Base-by-base conservation (phyloP, 352 stramenopile genomes). In the Phytopythium vexans region DNA sequence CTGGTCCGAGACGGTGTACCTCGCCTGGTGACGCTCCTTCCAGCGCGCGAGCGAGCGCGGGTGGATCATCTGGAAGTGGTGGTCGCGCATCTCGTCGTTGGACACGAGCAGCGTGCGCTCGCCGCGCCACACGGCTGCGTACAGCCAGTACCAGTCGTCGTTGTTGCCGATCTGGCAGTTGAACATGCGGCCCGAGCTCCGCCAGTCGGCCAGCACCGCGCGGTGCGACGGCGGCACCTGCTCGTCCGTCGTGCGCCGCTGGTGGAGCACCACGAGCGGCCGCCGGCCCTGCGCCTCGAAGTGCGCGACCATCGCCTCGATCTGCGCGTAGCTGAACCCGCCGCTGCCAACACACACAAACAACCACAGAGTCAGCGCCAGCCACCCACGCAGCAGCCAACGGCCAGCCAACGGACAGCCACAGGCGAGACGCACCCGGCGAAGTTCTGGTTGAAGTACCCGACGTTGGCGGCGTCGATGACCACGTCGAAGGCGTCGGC, bases 111-210 rank as follows among this genome's bases (percentile, higher is more conserved):
- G 64, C 49, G 77, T 89, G 45, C 81, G 75, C 1, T 74, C 75
- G 41, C 85, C 74, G n/a, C 87, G 68, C 57, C 86, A 88, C 41
- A 97, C 81, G 6, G 93, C 94, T 4, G 95, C 94, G 67, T 98
- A 98, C 62, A 99, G 87, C 97, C 97, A 99, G 76, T 98, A 99
- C 96, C 96, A 99, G 85, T 99, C 97, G 81, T 99, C 97, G 59
- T 99, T 99, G 81, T 98, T 98, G 34, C 95, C 92, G 11, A 58
- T 65, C 12, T 88, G 77, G 66, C 95, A 98, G 43, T 96, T 90
- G 79, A 96, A 99, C 64, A 99, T 89, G 12, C 89, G 64, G 43
- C 69, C 68, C 43, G 72, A 67, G 10, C 77, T 51, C 15, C 75
- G 71, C 91, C 92, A 98, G 37, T 62, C 41, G 50, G 86, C 64